Evolutionary conservation across 169 alveolate genomes (phyloP), one percentile per base, ranked within the genome.

Genomic region (Eimeria acervulina): DNA sequence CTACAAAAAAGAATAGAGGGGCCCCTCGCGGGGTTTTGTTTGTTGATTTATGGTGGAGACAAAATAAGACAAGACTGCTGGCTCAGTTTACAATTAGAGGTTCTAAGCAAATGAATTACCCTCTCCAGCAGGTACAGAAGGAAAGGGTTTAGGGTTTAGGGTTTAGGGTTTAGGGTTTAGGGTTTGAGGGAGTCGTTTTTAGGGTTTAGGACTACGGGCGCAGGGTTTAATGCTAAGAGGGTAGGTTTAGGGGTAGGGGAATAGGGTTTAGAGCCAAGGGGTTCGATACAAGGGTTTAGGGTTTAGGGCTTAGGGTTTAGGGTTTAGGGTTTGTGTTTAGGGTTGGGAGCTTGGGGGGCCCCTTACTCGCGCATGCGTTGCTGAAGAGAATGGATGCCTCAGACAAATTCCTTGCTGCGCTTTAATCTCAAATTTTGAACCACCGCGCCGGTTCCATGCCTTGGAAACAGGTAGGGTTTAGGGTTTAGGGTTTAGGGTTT

Each of bases 401-500:
- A 36, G 91, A 19, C 92, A 78, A 17, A 42, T 59, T 2, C 95
- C 92, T 23, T 52, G 92, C 72, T 23, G 72, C 1, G 91, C 92
- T 26, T 80, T 78, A 23, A 51, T 78, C 68, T 76, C 52, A 51
- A 90, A 83, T 44, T 74, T 90, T 10, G 52, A 70, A 12, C 95
- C 89, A 4, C 95, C 95, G 2, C 44, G 81, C 1, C 87, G 87
- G 7, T 13, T 76, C 1, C 44, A 28, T 42, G 7, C 7, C n/a
- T 10, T 42, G 15, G 55, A 44, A 8, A 42, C n/a, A 21, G 63
- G 88, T 70, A 70, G 83, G 83, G 83, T 70, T 70, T 70, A 70
- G 83, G 80, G 80, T 68, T 68, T 68, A 68, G 80, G 80, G 66
- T 68, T 68, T 68, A 68, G 80, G 80, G 80, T n/a, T 68, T 68